Conservation (phyloP, 2,329 filamentous ascomycete species). For the Paecilomyces formosus region DNA sequence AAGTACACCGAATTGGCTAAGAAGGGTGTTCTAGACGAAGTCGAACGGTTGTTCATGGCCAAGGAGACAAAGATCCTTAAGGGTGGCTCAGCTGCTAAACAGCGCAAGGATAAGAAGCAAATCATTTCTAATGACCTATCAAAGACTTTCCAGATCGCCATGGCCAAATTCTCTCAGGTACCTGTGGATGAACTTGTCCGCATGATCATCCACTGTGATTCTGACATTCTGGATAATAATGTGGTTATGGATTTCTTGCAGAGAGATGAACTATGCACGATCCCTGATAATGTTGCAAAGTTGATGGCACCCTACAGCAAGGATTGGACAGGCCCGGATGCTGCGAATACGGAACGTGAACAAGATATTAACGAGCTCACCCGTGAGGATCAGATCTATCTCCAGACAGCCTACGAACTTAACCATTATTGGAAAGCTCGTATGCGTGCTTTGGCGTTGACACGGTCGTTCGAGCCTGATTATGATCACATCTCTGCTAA, state of each 20-base stretch:
- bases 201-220: slow-evolving; percentile 94
- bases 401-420: slow-evolving; percentile 87
- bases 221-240: slow-evolving; percentile 75
- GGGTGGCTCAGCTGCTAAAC: slow-evolving; percentile 57
- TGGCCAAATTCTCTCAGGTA: slow-evolving; percentile 85
- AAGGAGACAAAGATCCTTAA: slow-evolving; percentile 85
- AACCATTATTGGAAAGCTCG: slow-evolving; percentile 98
- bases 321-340: slow-evolving; percentile 89
- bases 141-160: slow-evolving; percentile 84
- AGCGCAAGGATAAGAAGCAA: slow-evolving; percentile 95
- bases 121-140: slow-evolving; percentile 86
- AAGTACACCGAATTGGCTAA: slow-evolving; percentile 90
- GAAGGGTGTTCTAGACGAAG: slow-evolving; percentile 93
- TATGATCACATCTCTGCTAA: slow-evolving; percentile 88
- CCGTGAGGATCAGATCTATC: slow-evolving; percentile 88
- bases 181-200: slow-evolving; percentile 78
- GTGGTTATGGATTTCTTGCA: slow-evolving; percentile 97
- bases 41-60: slow-evolving; percentile 94
- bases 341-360: slow-evolving; percentile 69
- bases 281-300: slow-evolving; percentile 85
- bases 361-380: slow-evolving; percentile 83
- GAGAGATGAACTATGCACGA: slow-evolving; percentile 84
- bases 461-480: slow-evolving; percentile 73
- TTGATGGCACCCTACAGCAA: slow-evolving; percentile 91
- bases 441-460: slow-evolving; percentile 83